Base-by-base conservation (phyloP, 1,284 basidiomycete genomes). In the Malassezia yamatoensis region DNA sequence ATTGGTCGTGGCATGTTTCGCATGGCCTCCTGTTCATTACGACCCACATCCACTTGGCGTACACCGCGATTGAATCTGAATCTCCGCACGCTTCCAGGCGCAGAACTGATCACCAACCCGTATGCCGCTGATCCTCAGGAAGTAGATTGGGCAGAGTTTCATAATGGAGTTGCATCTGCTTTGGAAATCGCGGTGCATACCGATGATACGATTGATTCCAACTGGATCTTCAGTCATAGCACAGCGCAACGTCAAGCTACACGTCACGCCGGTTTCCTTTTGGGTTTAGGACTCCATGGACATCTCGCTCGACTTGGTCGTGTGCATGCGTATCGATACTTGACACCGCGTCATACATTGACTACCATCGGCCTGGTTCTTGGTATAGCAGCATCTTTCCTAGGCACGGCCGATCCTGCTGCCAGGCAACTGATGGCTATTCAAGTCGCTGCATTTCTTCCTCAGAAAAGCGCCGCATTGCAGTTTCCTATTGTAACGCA, bases 211-310 rank as follows among this genome's bases (percentile, higher is more conserved):
- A 42, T 73, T 38, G 72, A 72, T 37, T 67, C 65, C 7, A 65
- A 66, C 45, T 74, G 72, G 72, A 68, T 73, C 54, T 73, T 70
- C 58, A 63, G 62, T 8, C 66, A 69, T 43, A 61, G 65, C 29
- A 20, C 34, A 9, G 60, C 59, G 12, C 58, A 59, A 15, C 61
- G 64, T 41, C 54, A 60, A 68, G 88, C 86, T 59, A 88, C 89
- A 0, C 93, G 91, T 85, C 93, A 98, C 70, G 94, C 90, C 13
- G 94, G 94, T 0, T 91, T 96, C 77, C 78, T 99, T 39, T 85
- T 88, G 43, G 94, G 89, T 11, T 80, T 99, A 2, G 94, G 94
- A 0, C 78, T 99, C 36, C 87, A 85, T 1, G 91, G 91, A 0
- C 90, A 96, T 72, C 79, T 98, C 62, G 83, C 84, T 53, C 82